phyloP scores from a whole-genome alignment of 2,329 filamentous ascomycete species.

The Pyrenophora tritici-repentis region DNA sequence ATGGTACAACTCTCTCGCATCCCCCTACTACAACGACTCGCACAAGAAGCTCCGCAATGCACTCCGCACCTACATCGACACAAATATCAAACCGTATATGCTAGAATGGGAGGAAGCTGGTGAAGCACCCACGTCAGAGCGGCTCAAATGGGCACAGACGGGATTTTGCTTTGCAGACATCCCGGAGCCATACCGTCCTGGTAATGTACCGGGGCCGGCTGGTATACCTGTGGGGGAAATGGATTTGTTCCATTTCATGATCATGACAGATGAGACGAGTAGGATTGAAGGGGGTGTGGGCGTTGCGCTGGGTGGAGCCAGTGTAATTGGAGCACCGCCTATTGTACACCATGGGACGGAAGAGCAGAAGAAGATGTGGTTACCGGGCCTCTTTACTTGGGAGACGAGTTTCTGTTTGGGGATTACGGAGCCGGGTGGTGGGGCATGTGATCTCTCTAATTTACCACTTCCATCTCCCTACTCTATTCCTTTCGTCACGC shows the following conservation, averaged over 20 bases:
- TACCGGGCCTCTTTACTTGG: slow-evolving; percentile 63
- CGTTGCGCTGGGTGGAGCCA: slow-evolving; percentile 63
- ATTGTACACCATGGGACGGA: slow-evolving; percentile 66
- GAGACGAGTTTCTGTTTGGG: slow-evolving; percentile 67
- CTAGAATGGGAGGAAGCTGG: slow-evolving; percentile 66
- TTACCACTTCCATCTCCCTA: not conserved
- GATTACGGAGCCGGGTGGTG: slow-evolving; percentile 67
- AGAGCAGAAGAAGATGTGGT: slow-evolving; percentile 63
- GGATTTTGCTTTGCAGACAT: slow-evolving; percentile 53
- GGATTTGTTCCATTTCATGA: slow-evolving; percentile 52
- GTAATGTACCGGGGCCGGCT: slow-evolving; percentile 44
- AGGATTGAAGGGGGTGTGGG: slow-evolving; percentile 63
- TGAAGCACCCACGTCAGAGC: slow-evolving; percentile 54
- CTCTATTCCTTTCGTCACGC: not conserved
- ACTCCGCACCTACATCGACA: slow-evolving; percentile 64
- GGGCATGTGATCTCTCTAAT: slow-evolving; percentile 22
- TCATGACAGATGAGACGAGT: slow-evolving; percentile 61
- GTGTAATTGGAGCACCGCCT: slow-evolving; percentile 67
- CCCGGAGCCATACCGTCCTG: slow-evolving; percentile 51
- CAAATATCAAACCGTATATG: slow-evolving; percentile 61
- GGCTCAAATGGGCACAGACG: slow-evolving; percentile 47
- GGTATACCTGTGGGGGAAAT: slow-evolving; percentile 45
- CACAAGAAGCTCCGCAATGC: slow-evolving; percentile 63
- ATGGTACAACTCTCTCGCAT: slow-evolving; percentile 55
- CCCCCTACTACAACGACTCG: slow-evolving; percentile 67